phyloP scores from a whole-genome alignment of 148 eudicot species.

The Heliamphora exappendiculata region DNA sequence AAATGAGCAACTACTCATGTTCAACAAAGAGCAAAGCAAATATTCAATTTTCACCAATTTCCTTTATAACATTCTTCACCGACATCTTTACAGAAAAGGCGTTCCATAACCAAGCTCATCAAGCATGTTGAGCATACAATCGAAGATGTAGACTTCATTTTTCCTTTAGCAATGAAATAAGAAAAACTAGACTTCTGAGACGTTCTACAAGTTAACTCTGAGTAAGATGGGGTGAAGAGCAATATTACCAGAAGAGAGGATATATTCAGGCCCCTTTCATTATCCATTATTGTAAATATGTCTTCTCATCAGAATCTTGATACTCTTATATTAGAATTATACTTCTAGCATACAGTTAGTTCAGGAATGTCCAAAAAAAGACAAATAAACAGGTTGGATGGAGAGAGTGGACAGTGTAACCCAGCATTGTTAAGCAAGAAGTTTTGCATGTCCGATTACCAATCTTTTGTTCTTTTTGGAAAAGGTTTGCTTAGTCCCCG shows the following conservation, averaged over 20 bases:
- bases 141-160: neutral
- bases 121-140: neutral
- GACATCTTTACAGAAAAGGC: neutral
- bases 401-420: neutral
- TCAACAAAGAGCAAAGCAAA: neutral
- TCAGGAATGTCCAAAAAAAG: neutral
- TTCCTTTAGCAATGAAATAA: neutral
- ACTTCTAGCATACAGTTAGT: too few species aligned
- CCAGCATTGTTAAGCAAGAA: neutral
- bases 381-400: neutral
- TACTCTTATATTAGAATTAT: neutral
- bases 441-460: neutral
- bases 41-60: neutral
- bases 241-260: neutral
- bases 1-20: neutral
- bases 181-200: neutral
- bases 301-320: neutral
- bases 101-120: neutral
- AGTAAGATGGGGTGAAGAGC: neutral
- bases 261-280: neutral
- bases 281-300: neutral
- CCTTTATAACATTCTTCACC: neutral
- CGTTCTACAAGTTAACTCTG: neutral
- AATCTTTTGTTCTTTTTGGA: neutral
- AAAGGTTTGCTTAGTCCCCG: neutral